These are phyloP conservation scores for Colletotrichum chrysophilum DNA, from an alignment of 2,329 filamentous ascomycete species.

Conservation along the genomic window DNA sequence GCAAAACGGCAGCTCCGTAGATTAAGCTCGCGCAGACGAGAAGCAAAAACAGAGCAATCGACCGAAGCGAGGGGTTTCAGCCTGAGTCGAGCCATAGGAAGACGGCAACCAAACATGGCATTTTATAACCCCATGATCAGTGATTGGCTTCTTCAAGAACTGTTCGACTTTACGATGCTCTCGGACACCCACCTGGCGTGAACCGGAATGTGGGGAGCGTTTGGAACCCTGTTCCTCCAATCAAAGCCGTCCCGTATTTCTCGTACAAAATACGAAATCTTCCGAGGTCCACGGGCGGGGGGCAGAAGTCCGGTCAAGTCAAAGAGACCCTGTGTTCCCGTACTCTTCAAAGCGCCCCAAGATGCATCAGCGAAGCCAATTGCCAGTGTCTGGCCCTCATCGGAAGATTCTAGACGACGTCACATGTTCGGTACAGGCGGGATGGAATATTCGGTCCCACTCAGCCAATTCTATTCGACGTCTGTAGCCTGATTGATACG, in stretches of 20 bases:
- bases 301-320: neutral
- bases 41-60: neutral
- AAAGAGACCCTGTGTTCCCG: neutral
- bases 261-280: neutral
- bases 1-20: neutral
- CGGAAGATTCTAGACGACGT: neutral
- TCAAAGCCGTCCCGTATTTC: neutral
- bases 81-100: neutral
- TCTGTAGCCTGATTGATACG: neutral
- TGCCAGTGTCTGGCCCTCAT: neutral
- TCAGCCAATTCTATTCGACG: neutral
- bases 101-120: neutral
- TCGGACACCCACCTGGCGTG: neutral
- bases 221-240: neutral
- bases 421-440: neutral
- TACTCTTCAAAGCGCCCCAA: neutral
- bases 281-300: neutral
- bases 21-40: neutral
- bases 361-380: neutral
- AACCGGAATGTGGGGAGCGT: neutral
- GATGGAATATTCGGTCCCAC: neutral
- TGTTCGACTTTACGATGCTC: neutral
- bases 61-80: neutral
- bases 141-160: neutral
- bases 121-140: neutral